Conservation (phyloP, 352 stramenopile genomes). For the Globisporangium okanoganense region DNA sequence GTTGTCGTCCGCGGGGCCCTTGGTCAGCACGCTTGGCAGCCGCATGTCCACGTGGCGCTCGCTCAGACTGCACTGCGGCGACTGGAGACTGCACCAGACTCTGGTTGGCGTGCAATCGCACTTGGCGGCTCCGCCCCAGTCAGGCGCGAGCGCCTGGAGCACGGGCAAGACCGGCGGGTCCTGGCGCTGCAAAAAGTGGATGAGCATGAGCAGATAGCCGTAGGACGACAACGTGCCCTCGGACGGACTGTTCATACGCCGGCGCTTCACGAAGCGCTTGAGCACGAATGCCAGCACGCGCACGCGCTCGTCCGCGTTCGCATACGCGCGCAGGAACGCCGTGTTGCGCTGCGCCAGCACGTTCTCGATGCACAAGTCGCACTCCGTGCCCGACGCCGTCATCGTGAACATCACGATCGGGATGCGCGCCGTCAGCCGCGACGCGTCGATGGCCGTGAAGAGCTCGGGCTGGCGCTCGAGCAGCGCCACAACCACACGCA, state of each 20-base stretch:
- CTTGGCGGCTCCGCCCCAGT: constrained; percentile 38
- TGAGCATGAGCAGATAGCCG: constrained; percentile 81
- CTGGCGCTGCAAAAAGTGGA: constrained; percentile 79
- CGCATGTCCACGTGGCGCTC: constrained; percentile 31
- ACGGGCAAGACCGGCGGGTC: constrained; percentile 69
- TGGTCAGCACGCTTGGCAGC: constrained; percentile 50
- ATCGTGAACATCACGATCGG: constrained; percentile 98
- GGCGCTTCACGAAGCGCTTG: constrained; percentile 79
- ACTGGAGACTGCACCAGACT: constrained; percentile 20
- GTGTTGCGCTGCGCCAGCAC: constrained; percentile 97
- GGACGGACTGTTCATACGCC: constrained; percentile 80
- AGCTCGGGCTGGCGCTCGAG: constrained; percentile 59
- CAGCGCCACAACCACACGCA: constrained; percentile 51
- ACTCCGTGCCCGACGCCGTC: constrained; percentile 58
- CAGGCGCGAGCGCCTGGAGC: constrained; percentile 53
- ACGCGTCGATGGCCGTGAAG: constrained; percentile 69
- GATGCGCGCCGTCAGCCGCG: constrained; percentile 93
- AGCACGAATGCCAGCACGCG: constrained; percentile 75
- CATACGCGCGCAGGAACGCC: constrained; percentile 91
- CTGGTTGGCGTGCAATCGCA: constrained; percentile 26
- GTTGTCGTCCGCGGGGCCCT: constrained; percentile 42
- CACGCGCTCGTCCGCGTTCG: constrained; percentile 71
- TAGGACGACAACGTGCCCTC: constrained; percentile 84
- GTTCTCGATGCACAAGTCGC: constrained; percentile 94
- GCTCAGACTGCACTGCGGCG: constrained; percentile 31